phyloP scores from a whole-genome alignment of 1,139 yeast genomes.

The Yamadazyma spencermartinsiae region DNA sequence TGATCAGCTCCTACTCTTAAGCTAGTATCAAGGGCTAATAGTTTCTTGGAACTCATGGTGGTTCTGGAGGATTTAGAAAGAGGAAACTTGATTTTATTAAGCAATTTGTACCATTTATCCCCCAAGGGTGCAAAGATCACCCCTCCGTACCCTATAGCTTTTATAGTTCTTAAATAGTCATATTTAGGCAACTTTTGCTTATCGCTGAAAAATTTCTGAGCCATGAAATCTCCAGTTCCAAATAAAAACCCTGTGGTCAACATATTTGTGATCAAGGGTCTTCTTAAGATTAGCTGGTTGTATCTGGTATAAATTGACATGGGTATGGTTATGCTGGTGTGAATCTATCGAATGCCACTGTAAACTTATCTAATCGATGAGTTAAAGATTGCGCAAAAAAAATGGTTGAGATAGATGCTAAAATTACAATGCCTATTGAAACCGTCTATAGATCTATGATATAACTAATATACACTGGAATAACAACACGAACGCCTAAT shows the following conservation, averaged over 20 bases:
- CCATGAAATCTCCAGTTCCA: constrained; percentile 43
- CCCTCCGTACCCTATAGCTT: constrained; percentile 40
- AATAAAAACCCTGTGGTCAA: constrained; percentile 41
- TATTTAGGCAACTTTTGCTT: constrained; percentile 17
- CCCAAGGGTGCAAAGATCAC: constrained; percentile 45
- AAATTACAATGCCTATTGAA: too few relatives aligned
- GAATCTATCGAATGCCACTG: too few relatives aligned
- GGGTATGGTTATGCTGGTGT: too few relatives aligned
- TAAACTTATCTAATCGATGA: too few relatives aligned
- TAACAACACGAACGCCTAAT: too few relatives aligned
- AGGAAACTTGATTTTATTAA: constrained; percentile 22
- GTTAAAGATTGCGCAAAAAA: too few relatives aligned
- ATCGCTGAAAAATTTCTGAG: constrained; percentile 33
- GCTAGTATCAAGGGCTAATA: constrained; percentile 27
- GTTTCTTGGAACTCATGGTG: constrained; percentile 1
- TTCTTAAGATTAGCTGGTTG: constrained; percentile 28
- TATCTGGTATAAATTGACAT: constrained; percentile 19
- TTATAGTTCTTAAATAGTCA: constrained; percentile 30
- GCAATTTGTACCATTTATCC: constrained; percentile 39
- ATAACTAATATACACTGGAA: too few relatives aligned
- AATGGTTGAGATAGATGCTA: too few relatives aligned
- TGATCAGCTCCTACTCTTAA: constrained; percentile 72
- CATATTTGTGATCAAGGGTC: constrained; percentile 40
- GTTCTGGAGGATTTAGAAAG: neutral
- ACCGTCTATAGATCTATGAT: too few relatives aligned